phyloP scores from a whole-genome alignment of 306 rosid genomes.

The Gastrolobium bilobum region DNA sequence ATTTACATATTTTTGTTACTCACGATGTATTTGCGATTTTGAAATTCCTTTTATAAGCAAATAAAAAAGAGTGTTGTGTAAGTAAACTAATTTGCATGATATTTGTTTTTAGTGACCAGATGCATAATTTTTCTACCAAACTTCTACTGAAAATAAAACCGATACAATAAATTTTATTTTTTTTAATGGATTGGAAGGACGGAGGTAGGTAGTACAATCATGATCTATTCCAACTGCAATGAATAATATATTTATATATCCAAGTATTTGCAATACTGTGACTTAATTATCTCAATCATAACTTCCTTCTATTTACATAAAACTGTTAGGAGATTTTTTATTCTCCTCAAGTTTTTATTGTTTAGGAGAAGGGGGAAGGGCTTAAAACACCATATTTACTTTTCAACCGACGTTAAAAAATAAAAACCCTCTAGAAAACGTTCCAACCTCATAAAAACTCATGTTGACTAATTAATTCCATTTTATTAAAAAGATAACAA shows the following conservation, averaged over 20 bases:
- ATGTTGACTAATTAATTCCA: conserved; percentile 9
- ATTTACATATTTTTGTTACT: too few relatives aligned
- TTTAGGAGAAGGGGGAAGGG: not conserved
- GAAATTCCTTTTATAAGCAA: not conserved
- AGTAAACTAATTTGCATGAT: not conserved
- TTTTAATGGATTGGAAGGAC: not conserved
- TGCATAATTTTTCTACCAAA: conserved; percentile 13
- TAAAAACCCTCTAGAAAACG: not conserved
- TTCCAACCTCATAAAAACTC: not conserved
- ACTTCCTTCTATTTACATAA: not conserved
- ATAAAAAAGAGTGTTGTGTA: not conserved
- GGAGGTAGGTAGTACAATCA: not conserved
- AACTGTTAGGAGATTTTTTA: not conserved
- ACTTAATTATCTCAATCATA: not conserved
- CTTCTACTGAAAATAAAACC: not conserved
- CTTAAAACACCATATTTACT: not conserved
- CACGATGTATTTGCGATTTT: too few relatives aligned
- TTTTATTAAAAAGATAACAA: not conserved
- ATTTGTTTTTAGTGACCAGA: not conserved
- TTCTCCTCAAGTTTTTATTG: not conserved
- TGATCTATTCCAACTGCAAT: conserved; percentile 34
- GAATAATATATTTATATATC: not conserved
- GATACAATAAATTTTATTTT: not conserved
- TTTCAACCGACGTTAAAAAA: not conserved
- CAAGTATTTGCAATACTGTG: not conserved